These are phyloP conservation scores for Fusarium sp. DNA, from an alignment of 2,329 filamentous ascomycete species.

Conservation along the genomic window DNA sequence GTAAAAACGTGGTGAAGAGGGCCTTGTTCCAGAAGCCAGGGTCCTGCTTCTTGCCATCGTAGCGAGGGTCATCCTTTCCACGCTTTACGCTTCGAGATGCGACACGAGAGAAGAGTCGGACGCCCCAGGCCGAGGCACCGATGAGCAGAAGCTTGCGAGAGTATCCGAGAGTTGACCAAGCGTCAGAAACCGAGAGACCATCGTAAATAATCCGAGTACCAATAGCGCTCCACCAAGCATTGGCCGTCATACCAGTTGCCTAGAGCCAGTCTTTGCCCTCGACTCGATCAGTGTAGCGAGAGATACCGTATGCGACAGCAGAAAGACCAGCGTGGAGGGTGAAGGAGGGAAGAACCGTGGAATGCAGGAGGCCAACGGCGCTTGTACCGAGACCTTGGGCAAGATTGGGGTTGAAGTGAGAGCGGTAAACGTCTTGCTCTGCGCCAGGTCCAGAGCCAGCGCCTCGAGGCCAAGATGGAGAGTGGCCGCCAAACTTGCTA, in stretches of 20 bases:
- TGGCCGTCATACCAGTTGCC: conserved; percentile 23
- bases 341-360: conserved; percentile 11
- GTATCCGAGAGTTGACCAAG: conserved; percentile 6
- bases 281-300: conserved; percentile 9
- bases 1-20: conserved; percentile 5
- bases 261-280: conserved; percentile 22
- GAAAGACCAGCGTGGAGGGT: conserved; percentile 14
- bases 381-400: conserved; percentile 11
- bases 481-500: neutral
- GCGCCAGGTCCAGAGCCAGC: neutral
- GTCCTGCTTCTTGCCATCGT: conserved; percentile 2
- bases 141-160: conserved; percentile 12
- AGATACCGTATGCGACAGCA: conserved; percentile 8
- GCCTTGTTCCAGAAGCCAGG: conserved; percentile 15
- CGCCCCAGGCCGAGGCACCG: conserved; percentile 15
- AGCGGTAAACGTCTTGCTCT: conserved; percentile 17
- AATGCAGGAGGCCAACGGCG: conserved; percentile 13
- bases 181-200: neutral
- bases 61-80: conserved; percentile 13
- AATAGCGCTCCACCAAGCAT: conserved; percentile 28
- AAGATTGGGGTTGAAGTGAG: conserved; percentile 14
- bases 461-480: neutral
- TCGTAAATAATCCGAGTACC: conserved; percentile 8
- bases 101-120: conserved; percentile 1
- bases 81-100: conserved; percentile 16